Evolutionary conservation across 164 flowering plant genomes (phyloP).

Genomic region (Vitis riparia): DNA sequence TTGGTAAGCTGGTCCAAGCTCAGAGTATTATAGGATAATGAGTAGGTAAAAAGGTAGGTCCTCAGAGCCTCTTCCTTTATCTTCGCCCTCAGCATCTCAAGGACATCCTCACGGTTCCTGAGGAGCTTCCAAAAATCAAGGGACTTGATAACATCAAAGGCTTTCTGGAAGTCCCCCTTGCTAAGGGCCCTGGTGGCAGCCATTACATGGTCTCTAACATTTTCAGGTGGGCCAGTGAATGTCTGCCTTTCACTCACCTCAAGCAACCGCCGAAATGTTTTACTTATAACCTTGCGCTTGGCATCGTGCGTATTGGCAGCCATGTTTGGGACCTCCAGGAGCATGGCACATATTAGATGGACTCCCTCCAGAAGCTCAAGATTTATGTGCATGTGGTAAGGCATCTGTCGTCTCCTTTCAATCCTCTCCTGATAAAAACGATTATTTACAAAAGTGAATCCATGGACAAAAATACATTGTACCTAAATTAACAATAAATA

Average conservation of each 20-base stretch:
- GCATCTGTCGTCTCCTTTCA: slow-evolving; percentile 95
- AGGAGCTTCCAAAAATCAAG: slow-evolving; percentile 89
- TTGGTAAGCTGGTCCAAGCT: slow-evolving; percentile 69
- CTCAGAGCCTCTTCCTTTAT: slow-evolving; percentile 91
- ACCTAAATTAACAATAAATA: too few species aligned
- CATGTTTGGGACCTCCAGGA: slow-evolving; percentile 97
- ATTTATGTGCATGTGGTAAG: slow-evolving; percentile 98
- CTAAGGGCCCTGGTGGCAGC: slow-evolving; percentile 85
- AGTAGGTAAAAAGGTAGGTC: slow-evolving; percentile 77
- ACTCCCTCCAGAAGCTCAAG: slow-evolving; percentile 95
- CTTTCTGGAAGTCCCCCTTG: slow-evolving; percentile 73
- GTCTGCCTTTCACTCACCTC: slow-evolving; percentile 87
- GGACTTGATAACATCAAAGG: slow-evolving; percentile 67
- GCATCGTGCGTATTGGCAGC: slow-evolving; percentile 77
- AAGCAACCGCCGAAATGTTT: slow-evolving; percentile 76
- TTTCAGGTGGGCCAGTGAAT: slow-evolving; percentile 91
- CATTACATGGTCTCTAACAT: slow-evolving; percentile 90
- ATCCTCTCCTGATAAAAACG: slow-evolving; percentile 68
- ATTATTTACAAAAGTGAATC: neutral
- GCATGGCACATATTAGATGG: slow-evolving; percentile 89
- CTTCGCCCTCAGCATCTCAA: slow-evolving; percentile 78
- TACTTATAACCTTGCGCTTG: slow-evolving; percentile 82
- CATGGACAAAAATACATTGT: neutral
- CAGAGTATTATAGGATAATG: slow-evolving; percentile 66
- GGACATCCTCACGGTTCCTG: slow-evolving; percentile 53